These are phyloP conservation scores for Saccharomycopsis sp. DNA, from an alignment of 805 yeast genomes.

Conservation along the genomic window DNA sequence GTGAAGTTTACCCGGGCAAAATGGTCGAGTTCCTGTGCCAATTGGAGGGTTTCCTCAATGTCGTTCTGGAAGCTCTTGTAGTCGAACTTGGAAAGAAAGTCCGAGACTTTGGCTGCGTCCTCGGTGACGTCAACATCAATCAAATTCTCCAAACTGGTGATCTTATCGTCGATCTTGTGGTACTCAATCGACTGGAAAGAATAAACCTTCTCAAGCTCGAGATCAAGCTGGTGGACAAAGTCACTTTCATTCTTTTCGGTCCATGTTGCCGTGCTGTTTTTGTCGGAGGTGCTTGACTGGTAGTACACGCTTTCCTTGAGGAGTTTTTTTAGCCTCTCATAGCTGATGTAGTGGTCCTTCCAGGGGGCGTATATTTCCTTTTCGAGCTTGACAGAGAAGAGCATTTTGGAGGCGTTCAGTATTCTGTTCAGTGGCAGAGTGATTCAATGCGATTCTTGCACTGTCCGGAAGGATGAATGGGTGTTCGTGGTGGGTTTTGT, in stretches of 20 bases:
- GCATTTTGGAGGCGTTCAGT: slow-evolving; percentile 57
- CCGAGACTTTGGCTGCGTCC: slow-evolving; percentile 24
- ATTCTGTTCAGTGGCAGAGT: too few relatives aligned
- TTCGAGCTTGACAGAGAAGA: slow-evolving; percentile 78
- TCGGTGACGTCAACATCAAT: slow-evolving; percentile 37
- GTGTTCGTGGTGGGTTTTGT: too few relatives aligned
- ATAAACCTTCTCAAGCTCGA: slow-evolving; percentile 71
- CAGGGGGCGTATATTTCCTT: slow-evolving; percentile 84
- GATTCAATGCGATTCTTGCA: too few relatives aligned
- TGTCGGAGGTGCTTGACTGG: slow-evolving; percentile 21
- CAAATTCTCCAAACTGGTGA: slow-evolving; percentile 56
- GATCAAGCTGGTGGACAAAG: slow-evolving; percentile 61
- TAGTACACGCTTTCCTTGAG: slow-evolving; percentile 59
- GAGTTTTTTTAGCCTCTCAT: slow-evolving; percentile 56
- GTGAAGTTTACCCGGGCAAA: slow-evolving; percentile 91
- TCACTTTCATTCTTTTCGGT: slow-evolving; percentile 62
- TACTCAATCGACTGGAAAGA: slow-evolving; percentile 64
- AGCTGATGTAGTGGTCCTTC: slow-evolving; percentile 66
- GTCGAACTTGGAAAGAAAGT: slow-evolving; percentile 37
- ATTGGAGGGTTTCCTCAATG: slow-evolving; percentile 65
- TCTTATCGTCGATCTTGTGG: slow-evolving; percentile 55
- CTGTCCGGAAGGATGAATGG: too few relatives aligned
- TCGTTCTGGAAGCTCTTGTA: slow-evolving; percentile 55
- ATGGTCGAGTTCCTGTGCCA: slow-evolving; percentile 80
- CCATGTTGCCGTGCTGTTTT: slow-evolving; percentile 36